These are phyloP conservation scores for Ophiostoma australiae DNA, from an alignment of 2,329 filamentous ascomycete genomes.

Conservation along the genomic window DNA sequence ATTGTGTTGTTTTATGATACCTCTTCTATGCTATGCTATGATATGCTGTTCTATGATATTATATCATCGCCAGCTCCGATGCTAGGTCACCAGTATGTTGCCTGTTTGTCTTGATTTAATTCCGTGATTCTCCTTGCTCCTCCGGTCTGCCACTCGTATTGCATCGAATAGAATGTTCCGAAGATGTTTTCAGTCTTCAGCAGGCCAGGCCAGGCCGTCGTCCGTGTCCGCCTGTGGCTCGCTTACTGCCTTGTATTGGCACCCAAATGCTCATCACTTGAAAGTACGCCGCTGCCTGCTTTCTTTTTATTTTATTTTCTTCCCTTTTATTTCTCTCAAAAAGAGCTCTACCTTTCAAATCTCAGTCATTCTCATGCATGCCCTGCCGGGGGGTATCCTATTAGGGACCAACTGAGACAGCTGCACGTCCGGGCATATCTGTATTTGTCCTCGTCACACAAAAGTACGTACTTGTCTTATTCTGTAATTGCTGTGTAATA, in stretches of 20 bases:
- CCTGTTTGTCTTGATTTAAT: too few species aligned
- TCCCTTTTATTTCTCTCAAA: not conserved
- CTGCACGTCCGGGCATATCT: slow-evolving; percentile 6
- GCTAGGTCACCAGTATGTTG: too few species aligned
- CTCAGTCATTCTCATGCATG: not conserved
- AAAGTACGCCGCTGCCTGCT: not conserved
- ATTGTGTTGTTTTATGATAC: not conserved
- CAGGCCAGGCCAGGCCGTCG: not conserved
- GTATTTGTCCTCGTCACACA: not conserved
- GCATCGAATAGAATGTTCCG: not conserved
- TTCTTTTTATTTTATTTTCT: not conserved
- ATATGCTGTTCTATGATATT: not conserved
- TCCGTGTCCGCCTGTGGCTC: too few species aligned
- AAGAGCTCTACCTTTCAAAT: not conserved
- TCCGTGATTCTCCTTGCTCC: too few species aligned
- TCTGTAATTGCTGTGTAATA: too few species aligned
- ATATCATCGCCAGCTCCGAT: not conserved
- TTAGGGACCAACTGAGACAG: not conserved
- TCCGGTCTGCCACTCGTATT: not conserved
- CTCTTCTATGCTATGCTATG: too few species aligned
- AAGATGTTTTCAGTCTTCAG: not conserved
- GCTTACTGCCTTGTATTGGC: too few species aligned
- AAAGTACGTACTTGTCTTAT: not conserved
- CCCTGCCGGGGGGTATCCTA: not conserved
- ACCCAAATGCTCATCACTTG: too few species aligned